Conservation (phyloP, 805 yeast species). For the Jamesozyma lodderae region DNA sequence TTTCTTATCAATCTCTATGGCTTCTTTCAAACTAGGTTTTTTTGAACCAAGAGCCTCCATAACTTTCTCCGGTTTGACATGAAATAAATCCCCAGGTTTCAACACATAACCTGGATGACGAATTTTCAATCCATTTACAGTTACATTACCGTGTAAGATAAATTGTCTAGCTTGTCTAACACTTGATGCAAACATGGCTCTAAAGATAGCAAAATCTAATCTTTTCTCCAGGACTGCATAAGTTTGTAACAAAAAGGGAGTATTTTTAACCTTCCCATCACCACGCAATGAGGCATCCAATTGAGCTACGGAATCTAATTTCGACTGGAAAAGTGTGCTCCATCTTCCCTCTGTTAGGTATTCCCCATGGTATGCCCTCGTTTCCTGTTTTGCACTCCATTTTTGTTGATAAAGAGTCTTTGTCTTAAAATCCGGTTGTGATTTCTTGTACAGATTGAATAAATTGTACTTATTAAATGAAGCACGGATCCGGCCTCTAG, state of each 20-base stretch:
- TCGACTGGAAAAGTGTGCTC: slow-evolving; percentile 58
- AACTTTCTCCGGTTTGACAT: slow-evolving; percentile 79
- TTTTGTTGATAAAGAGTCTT: slow-evolving; percentile 83
- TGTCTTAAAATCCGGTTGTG: slow-evolving; percentile 42
- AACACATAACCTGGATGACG: slow-evolving; percentile 72
- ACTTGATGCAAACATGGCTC: slow-evolving; percentile 89
- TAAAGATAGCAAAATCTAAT: slow-evolving; percentile 80
- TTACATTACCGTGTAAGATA: slow-evolving; percentile 69
- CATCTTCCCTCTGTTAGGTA: slow-evolving; percentile 77
- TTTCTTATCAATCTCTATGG: slow-evolving; percentile 58
- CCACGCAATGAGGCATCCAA: slow-evolving; percentile 64
- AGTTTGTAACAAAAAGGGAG: slow-evolving; percentile 84
- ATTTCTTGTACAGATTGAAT: slow-evolving; percentile 77
- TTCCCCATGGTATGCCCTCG: slow-evolving; percentile 95
- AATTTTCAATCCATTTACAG: slow-evolving; percentile 74
- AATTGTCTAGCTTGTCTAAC: slow-evolving; percentile 90
- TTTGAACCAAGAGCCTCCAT: slow-evolving; percentile 73
- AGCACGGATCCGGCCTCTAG: slow-evolving; percentile 71
- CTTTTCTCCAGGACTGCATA: slow-evolving; percentile 82
- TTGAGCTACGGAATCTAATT: slow-evolving; percentile 79
- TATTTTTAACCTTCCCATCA: slow-evolving; percentile 34
- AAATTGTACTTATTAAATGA: slow-evolving; percentile 88
- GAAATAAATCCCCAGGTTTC: slow-evolving; percentile 77
- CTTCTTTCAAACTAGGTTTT: slow-evolving; percentile 66
- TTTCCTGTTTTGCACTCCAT: slow-evolving; percentile 84